Base-by-base conservation (phyloP, 2,329 filamentous ascomycete genomes). In the Fusarium hainanense region DNA sequence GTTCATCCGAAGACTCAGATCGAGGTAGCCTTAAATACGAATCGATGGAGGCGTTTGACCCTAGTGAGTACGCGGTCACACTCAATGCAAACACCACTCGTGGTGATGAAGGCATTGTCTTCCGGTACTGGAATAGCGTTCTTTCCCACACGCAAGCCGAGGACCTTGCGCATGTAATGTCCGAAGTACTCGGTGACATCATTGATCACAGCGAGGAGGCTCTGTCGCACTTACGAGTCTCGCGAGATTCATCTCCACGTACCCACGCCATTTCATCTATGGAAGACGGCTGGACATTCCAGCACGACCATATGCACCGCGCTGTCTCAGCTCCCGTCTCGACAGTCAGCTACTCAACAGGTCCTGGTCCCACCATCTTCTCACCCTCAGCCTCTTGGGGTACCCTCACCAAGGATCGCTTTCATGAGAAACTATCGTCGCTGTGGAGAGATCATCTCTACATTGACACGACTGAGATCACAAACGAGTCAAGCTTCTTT, bases 31-130 rank as follows among this genome's bases (percentile, higher is more conserved):
- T 72, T n/a, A 48, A 2, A 13, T 64, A 63, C n/a, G 66, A 75
- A 12, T 43, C 69, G 0, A 41, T 75, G 1, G 58, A 74, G 12
- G 70, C 71, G 1, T 60, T 68, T 14, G 72, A 74, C 18, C 72
- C 77, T 4, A 78, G 75, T 59, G 77, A 79, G 44, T 79, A 78
- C 25, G 73, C 73, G 1, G 60, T 79, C 2, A 77, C 77, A 0
- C 68, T 79, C 28, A 78, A 78, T 14, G 74, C 77, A 20, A 74
- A 74, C 27, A 68, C 72, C 18, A 66, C 72, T 11, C 68, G 66
- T 4, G 63, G 63, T 1, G 72, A 74, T 34, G 72, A 74, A 58
- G 72, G 72, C 8, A 68, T 74, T 8, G 16, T 74, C 2, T 57
- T 74, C 41, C 72, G 72, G 1, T 74, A 74, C 27, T 74, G 72